These are phyloP conservation scores for Mariannaea sp. DNA, from an alignment of 2,329 filamentous ascomycete species.

Conservation along the genomic window DNA sequence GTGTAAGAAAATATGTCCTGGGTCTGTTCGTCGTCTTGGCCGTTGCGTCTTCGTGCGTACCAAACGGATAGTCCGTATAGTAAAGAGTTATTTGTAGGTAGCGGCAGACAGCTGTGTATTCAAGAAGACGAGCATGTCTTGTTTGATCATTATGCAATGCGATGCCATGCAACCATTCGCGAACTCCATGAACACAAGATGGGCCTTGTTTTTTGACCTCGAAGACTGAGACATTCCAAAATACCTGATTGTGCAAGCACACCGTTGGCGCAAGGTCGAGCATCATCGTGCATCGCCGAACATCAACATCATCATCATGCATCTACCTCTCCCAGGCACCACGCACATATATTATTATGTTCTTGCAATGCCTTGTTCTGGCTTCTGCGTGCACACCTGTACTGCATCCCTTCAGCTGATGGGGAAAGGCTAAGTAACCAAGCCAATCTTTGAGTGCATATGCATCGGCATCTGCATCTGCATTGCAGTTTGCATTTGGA, in stretches of 20 bases:
- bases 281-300: conserved; percentile 1
- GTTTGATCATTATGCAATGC: conserved; percentile 1
- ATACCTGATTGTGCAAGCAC: not conserved
- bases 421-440: too few relatives aligned
- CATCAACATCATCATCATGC: too few relatives aligned
- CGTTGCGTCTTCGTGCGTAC: too few relatives aligned
- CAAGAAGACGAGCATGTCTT: not conserved
- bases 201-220: not conserved
- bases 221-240: not conserved
- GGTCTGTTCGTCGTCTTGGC: not conserved
- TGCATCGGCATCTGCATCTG: conserved; percentile 10
- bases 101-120: not conserved
- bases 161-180: not conserved
- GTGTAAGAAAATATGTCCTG: too few relatives aligned
- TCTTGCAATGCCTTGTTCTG: too few relatives aligned
- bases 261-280: not conserved
- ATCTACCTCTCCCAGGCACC: too few relatives aligned
- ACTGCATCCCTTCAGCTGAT: not conserved
- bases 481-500: conserved; percentile 18
- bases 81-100: too few relatives aligned
- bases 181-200: not conserved
- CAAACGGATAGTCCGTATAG: too few relatives aligned
- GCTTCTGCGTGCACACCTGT: too few relatives aligned
- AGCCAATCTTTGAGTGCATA: not conserved
- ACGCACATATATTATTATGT: too few relatives aligned